Evolutionary conservation across 140 eudicot genomes (phyloP).

Genomic region (Erigeron philadelphicus): DNA sequence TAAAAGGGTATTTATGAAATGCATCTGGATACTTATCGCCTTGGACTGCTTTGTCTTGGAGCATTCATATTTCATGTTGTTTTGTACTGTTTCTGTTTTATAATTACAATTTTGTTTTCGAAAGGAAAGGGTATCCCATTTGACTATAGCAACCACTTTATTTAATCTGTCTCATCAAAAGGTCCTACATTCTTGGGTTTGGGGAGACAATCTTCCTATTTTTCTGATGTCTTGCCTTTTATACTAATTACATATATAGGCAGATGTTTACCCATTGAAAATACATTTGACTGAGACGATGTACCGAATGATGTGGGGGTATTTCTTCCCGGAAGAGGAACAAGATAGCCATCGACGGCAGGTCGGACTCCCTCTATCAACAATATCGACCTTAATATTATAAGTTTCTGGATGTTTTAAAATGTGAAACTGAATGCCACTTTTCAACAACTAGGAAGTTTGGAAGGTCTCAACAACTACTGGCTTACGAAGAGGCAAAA

Average conservation of each 20-base stretch:
- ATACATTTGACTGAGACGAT: constrained; percentile 84
- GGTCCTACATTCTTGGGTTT: neutral
- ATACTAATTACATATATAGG: constrained; percentile 38
- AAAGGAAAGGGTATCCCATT: constrained; percentile 4
- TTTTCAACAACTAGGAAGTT: constrained; percentile 51
- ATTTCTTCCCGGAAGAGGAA: constrained; percentile 89
- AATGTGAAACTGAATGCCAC: constrained; percentile 18
- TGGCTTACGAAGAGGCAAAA: constrained; percentile 73
- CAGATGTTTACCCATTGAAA: constrained; percentile 81
- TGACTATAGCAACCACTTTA: constrained; percentile 11
- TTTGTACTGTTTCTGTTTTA: too few relatives aligned
- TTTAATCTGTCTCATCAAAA: neutral
- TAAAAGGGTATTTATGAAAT: too few relatives aligned
- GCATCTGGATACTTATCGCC: too few relatives aligned
- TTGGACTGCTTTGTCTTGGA: neutral
- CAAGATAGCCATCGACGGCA: constrained; percentile 92
- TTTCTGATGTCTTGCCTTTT: neutral
- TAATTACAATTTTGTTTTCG: too few relatives aligned
- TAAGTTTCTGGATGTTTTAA: constrained; percentile 7
- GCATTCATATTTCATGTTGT: too few relatives aligned
- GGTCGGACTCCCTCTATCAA: constrained; percentile 33
- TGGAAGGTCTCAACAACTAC: constrained; percentile 95
- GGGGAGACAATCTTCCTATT: neutral
- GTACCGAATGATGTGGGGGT: constrained; percentile 86
- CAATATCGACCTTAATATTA: constrained; percentile 2